These are phyloP conservation scores for Chaetomiaceae sp. DNA, from an alignment of 2,329 filamentous ascomycete species.

Conservation along the genomic window DNA sequence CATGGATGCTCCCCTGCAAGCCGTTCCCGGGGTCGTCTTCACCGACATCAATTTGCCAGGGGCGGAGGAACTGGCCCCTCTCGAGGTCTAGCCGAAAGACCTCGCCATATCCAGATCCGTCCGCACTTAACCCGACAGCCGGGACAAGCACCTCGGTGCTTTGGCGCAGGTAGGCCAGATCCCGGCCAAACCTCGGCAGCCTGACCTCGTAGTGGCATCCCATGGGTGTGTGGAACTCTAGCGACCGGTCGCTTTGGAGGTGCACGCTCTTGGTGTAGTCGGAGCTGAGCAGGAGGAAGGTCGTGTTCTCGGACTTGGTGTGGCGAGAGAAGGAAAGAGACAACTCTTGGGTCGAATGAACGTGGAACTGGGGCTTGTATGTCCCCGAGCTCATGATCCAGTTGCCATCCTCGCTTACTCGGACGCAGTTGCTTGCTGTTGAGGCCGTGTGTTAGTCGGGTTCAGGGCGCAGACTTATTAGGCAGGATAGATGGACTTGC, in stretches of 20 bases:
- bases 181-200: constrained; percentile 87
- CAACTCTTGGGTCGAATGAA: constrained; percentile 89
- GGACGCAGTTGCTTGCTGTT: constrained; percentile 76
- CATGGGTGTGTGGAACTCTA: constrained; percentile 88
- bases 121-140: constrained; percentile 77
- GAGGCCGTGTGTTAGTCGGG: constrained; percentile 2
- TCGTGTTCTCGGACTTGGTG: constrained; percentile 86
- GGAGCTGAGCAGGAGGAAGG: constrained; percentile 79
- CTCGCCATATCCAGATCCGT: constrained; percentile 70
- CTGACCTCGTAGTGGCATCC: constrained; percentile 87
- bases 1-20: constrained; percentile 79
- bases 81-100: constrained; percentile 92
- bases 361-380: constrained; percentile 72
- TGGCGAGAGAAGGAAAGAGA: constrained; percentile 92
- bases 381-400: constrained; percentile 95
- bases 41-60: constrained; percentile 86
- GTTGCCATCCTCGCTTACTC: constrained; percentile 89
- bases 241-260: constrained; percentile 81
- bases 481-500: constrained; percentile 3
- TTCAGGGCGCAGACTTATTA: neutral
- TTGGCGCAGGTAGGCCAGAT: constrained; percentile 70
- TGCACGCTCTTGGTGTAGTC: constrained; percentile 96
- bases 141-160: constrained; percentile 76
- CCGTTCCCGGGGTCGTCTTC: constrained; percentile 72
- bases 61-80: constrained; percentile 87